phyloP scores from a whole-genome alignment of 768 basidiomycete species.

The Russula lepida region DNA sequence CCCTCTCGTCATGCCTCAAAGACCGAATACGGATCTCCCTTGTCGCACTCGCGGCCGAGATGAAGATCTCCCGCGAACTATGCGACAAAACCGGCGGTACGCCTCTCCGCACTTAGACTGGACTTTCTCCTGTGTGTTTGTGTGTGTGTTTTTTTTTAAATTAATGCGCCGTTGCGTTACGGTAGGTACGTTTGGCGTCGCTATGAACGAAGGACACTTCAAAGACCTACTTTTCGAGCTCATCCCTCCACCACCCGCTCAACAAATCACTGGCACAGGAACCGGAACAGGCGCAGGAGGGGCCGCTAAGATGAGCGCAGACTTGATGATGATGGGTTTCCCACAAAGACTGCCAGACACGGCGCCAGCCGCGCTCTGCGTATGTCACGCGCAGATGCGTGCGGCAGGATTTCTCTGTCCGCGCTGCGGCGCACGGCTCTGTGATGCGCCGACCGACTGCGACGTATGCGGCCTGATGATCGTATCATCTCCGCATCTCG shows the following conservation, averaged over 20 bases:
- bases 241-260: constrained; percentile 82
- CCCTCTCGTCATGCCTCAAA: constrained; percentile 74
- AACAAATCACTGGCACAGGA: constrained; percentile 43
- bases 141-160: too few species aligned
- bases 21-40: constrained; percentile 87
- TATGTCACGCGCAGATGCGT: constrained; percentile 88
- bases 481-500: constrained; percentile 94
- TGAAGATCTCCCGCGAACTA: constrained; percentile 93
- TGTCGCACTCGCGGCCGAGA: constrained; percentile 92
- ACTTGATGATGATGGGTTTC: constrained; percentile 99
- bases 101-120: constrained; percentile 22
- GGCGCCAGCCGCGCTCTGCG: constrained; percentile 78
- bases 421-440: constrained; percentile 84
- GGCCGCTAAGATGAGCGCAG: constrained; percentile 49
- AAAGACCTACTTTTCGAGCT: constrained; percentile 93
- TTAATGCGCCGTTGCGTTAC: background rate
- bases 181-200: constrained; percentile 86
- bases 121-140: constrained; percentile 5
- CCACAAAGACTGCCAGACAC: constrained; percentile 84
- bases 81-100: constrained; percentile 87
- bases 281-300: constrained; percentile 22
- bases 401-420: constrained; percentile 94
- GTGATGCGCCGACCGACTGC: constrained; percentile 98
- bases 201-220: constrained; percentile 95
- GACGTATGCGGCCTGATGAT: constrained; percentile 97